Base-by-base conservation (phyloP, 2,329 filamentous ascomycete species). In the Ophiognomonia clavigignenti-juglandacearum region DNA sequence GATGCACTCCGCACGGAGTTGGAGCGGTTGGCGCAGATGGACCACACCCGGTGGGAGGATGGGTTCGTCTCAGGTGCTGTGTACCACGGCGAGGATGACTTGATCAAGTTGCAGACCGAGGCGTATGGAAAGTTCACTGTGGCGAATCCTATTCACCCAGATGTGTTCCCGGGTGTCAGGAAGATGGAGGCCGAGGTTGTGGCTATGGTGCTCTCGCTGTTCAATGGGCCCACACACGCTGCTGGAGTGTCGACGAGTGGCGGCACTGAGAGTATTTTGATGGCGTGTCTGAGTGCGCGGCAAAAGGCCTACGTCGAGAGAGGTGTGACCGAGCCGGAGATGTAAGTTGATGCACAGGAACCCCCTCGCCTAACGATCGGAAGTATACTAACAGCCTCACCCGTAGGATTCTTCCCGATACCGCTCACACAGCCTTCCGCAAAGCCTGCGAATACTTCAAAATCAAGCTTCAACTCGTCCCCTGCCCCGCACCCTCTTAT, bases 111-210 rank as follows among this genome's bases (percentile, higher is more conserved):
- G 32, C 93, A 98, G 71, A 87, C 88, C 6, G 88, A 96, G 64
- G 92, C 93, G 0, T 97, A 92, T 74, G 86, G 87, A 55, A 86
- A 87, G 66, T 98, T 98, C 65, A 92, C 90, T 42, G 93, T 98
- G 24, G 80, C 90, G 32, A 98, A 98, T 66, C 93, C 93, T 3
- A 93, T 98, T 57, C 93, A 98, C 65, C 93, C 93, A 6, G 93
- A 98, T 69, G 92, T 98, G 36, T 98, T 98, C 70, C 93, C 93
- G 14, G 93, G 92, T 23, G 91, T 98, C 43, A 78, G 93, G 59
- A 98, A 98, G 79, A 98, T 98, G 93, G 93, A 98, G 73, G 92
- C 93, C 37, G 93, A 98, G 71, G 75, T 98, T 52, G 93, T 98
- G 43, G 86, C 91, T 55, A 98, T 98, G 92, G 90, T 95, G 24